Percentiles rank a stretch among this genome's conserved stretches.
Conservation (phyloP, 495 filamentous ascomycete species). For the Penicillium crystallinum region DNA sequence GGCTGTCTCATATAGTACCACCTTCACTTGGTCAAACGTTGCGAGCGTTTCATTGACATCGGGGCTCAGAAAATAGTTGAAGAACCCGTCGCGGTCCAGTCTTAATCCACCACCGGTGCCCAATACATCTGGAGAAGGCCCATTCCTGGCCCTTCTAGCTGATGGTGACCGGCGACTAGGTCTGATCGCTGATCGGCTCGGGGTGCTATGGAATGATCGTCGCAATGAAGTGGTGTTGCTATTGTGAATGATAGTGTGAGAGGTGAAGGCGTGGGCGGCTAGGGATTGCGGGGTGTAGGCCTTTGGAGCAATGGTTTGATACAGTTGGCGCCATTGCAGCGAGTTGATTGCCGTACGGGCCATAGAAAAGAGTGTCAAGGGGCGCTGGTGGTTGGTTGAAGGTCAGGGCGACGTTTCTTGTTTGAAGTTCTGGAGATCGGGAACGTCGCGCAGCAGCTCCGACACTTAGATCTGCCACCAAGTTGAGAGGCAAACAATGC, state of each 20-base stretch:
- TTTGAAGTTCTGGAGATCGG: conserved; percentile 10
- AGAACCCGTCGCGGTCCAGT: neutral
- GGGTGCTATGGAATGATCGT: conserved; percentile 19
- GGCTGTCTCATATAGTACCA: conserved; percentile 1
- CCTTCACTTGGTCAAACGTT: neutral
- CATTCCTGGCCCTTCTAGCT: neutral
- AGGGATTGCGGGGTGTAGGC: neutral
- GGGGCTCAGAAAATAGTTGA: too few relatives aligned
- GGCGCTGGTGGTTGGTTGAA: neutral
- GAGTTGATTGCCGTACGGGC: conserved; percentile 5
- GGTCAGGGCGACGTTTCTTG: conserved; percentile 1
- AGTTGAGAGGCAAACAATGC: neutral
- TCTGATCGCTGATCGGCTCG: neutral
- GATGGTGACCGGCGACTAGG: neutral
- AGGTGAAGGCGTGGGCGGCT: neutral
- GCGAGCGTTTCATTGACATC: neutral
- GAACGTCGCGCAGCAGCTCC: neutral
- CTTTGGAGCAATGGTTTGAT: conserved; percentile 1
- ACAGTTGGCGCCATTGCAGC: conserved; percentile 10
- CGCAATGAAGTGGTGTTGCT: conserved; percentile 1
- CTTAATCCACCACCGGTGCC: neutral
- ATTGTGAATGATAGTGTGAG: conserved; percentile 1
- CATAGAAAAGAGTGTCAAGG: conserved; percentile 4
- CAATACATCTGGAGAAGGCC: neutral
- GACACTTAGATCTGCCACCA: neutral